Evolutionary conservation across 176 grass and related monocot species (phyloP), one percentile per base, ranked within the genome.

Genomic region (Aegilops sharonensis): DNA sequence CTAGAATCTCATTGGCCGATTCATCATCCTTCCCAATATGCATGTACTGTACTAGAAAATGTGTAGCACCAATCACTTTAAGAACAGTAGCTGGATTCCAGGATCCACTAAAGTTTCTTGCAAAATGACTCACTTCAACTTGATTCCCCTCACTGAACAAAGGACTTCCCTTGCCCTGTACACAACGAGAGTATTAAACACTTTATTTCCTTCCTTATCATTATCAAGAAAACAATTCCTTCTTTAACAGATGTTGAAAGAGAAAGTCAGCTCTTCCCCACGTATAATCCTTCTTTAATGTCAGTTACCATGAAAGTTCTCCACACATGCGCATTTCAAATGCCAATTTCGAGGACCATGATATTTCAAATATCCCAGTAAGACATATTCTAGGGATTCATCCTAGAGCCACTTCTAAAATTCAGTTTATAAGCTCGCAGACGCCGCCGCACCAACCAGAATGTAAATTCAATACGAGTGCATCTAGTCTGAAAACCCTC

Each of bases 31-130:
- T 67, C 72, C 9, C n/a, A 7, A 54, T 39, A 37, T 79, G 29
- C 64, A 56, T 37, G 47, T 89, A 89, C 5, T 84, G 75, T 47
- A 89, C 81, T 14, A 84, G 84, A 75, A 89, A 84, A 64, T 61
- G 83, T 39, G 52, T 57, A 20, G 75, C 66, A 17, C 57, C 81
- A 48, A 89, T 78, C 43, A 89, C 81, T 78, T 89, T 84, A 39
- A 79, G 32, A 84, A 89, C 66, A 84, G 39, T 89, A 72, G 87
- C 87, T 72, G 81, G 87, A 72, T 20, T 78, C 87, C 81, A 89
- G 56, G 43, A 79, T 60, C 72, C 23, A 21, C 87, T 75, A 2
- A 84, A 79, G 12, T 37, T 79, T 68, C 59, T 35, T 8, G 61
- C 31, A 82, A 61, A 82, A 5, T 32, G 9, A 77, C 86, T 77